Evolutionary conservation across 2,329 filamentous ascomycete genomes (phyloP).

Genomic region (Claviceps capensis): DNA sequence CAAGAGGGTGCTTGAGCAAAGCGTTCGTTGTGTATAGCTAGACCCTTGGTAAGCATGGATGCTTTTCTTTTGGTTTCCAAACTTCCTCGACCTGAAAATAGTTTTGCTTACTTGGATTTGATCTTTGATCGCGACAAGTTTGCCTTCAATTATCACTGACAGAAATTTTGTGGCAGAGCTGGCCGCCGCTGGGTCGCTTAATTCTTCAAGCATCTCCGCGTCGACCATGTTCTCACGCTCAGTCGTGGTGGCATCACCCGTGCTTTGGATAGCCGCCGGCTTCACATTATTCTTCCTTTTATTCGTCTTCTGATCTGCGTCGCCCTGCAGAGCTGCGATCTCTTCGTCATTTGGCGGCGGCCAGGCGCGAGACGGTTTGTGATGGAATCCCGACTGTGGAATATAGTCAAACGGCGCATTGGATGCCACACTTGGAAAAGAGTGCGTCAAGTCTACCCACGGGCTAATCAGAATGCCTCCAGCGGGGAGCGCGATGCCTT

Average conservation of each 20-base stretch:
- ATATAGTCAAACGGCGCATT: slow-evolving; percentile 75
- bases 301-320: slow-evolving; percentile 29
- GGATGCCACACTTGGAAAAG: slow-evolving; percentile 75
- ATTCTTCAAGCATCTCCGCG: slow-evolving; percentile 13
- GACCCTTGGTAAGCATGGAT: slow-evolving; percentile 11
- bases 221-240: slow-evolving; percentile 14
- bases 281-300: slow-evolving; percentile 10
- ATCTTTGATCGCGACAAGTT: slow-evolving; percentile 63
- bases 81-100: background rate
- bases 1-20: slow-evolving; percentile 71
- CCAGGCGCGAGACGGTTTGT: slow-evolving; percentile 83
- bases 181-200: slow-evolving; percentile 12
- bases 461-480: slow-evolving; percentile 85
- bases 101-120: slow-evolving; percentile 62
- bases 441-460: slow-evolving; percentile 93
- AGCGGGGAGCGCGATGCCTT: slow-evolving; percentile 70
- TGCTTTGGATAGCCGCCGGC: slow-evolving; percentile 10
- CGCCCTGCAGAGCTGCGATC: slow-evolving; percentile 36
- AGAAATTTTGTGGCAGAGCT: slow-evolving; percentile 27
- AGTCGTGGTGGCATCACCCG: slow-evolving; percentile 21
- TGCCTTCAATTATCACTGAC: slow-evolving; percentile 56
- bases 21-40: slow-evolving; percentile 69
- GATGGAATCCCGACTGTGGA: slow-evolving; percentile 73
- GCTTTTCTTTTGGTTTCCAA: background rate
- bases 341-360: slow-evolving; percentile 79